A percentile compares a stretch with the other conserved stretches of the same genome.
phyloP scores from a whole-genome alignment of 192 early-diverging fungal species.

The Radiomyces spectabilis region DNA sequence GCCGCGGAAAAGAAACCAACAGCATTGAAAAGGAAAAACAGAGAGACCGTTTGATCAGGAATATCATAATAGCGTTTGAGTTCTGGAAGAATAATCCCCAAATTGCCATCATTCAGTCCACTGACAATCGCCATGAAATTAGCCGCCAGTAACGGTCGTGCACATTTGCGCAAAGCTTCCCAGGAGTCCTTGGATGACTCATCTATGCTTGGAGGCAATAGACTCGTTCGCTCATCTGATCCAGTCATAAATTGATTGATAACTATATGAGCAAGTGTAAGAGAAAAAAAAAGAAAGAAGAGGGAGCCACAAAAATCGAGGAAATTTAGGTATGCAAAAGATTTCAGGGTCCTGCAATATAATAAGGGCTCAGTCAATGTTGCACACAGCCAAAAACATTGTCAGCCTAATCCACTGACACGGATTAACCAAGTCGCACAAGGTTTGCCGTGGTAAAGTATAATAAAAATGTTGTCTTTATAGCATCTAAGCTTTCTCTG shows the following conservation, averaged over 20 bases:
- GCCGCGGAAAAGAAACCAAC: slow-evolving; percentile 18
- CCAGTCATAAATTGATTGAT: not conserved
- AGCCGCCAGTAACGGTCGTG: not conserved
- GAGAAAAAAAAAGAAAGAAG: slow-evolving; percentile 1
- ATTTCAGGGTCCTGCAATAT: too few species aligned
- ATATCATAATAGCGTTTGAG: slow-evolving; percentile 25
- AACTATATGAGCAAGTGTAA: not conserved
- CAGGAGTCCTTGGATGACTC: not conserved
- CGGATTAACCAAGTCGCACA: too few species aligned
- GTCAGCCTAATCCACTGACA: too few species aligned
- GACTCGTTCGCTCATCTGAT: not conserved
- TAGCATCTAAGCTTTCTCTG: too few species aligned
- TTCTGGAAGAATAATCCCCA: slow-evolving; percentile 21
- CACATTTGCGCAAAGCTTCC: not conserved
- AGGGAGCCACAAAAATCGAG: not conserved
- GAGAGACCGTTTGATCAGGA: slow-evolving; percentile 16
- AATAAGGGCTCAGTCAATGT: too few species aligned
- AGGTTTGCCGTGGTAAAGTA: too few species aligned
- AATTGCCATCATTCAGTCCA: slow-evolving; percentile 19
- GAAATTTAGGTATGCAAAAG: too few species aligned
- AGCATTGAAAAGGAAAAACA: slow-evolving; percentile 16
- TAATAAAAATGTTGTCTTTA: too few species aligned
- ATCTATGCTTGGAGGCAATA: not conserved
- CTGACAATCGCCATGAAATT: slow-evolving; percentile 9
- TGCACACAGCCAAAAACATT: too few species aligned